A percentile compares a stretch with the other conserved stretches of the same genome.
Evolutionary conservation across 2,329 filamentous ascomycete species (phyloP).

Genomic region (Phialophora verrucosa): DNA sequence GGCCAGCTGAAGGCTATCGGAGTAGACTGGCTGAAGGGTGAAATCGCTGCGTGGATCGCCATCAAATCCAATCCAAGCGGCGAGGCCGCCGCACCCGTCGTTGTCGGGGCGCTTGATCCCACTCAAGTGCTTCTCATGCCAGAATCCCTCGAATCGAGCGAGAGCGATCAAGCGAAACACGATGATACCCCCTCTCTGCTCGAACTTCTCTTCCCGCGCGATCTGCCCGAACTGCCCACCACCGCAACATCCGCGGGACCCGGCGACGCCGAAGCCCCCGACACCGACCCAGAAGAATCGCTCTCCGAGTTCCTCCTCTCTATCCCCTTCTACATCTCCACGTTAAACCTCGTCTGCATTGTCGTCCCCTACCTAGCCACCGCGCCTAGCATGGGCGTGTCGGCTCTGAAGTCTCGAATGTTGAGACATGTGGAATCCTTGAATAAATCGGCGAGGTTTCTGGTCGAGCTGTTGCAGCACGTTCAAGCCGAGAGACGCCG

Average conservation of each 20-base stretch:
- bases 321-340: constrained; percentile 38
- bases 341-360: constrained; percentile 36
- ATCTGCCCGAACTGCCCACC: constrained; percentile 20
- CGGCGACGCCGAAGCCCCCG: constrained; percentile 1
- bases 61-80: background rate
- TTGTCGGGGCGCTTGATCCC: constrained; percentile 18
- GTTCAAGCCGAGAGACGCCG: constrained; percentile 7
- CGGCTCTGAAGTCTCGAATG: constrained; percentile 13
- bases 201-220: constrained; percentile 33
- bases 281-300: constrained; percentile 12
- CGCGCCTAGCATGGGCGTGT: background rate
- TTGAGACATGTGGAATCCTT: constrained; percentile 19
- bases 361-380: constrained; percentile 25
- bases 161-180: constrained; percentile 2
- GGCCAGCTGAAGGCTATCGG: constrained; percentile 37
- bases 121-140: constrained; percentile 1
- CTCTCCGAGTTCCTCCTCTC: constrained; percentile 31
- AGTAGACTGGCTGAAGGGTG: constrained; percentile 40
- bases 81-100: background rate
- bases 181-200: constrained; percentile 7
- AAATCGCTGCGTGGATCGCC: constrained; percentile 27
- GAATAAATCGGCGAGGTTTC: constrained; percentile 18
- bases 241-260: background rate
- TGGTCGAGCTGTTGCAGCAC: constrained; percentile 29
- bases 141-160: background rate